Conservation (phyloP, 2,329 filamentous ascomycete genomes). For the Tetracladium maxilliforme region DNA sequence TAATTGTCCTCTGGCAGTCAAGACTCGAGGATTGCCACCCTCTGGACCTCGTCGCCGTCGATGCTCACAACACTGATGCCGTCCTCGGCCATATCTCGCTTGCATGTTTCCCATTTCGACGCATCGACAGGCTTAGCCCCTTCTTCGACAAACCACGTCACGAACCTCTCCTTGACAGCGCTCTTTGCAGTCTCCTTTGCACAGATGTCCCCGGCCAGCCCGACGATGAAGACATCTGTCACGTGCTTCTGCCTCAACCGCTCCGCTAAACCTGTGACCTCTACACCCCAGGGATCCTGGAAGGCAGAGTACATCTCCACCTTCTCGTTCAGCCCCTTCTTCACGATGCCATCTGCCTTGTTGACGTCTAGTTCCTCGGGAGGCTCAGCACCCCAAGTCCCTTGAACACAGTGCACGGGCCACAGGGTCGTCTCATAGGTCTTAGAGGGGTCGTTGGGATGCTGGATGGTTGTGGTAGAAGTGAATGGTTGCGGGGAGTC, state of each 20-base stretch:
- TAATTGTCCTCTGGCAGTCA: conserved; percentile 3
- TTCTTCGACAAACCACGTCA: conserved; percentile 63
- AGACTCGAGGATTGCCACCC: conserved; percentile 18
- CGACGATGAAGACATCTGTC: conserved; percentile 74
- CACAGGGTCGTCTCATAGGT: conserved; percentile 59
- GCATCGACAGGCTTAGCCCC: conserved; percentile 60
- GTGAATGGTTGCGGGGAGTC: conserved; percentile 53
- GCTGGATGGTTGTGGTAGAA: conserved; percentile 46
- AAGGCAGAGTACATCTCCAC: conserved; percentile 96
- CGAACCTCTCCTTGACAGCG: conserved; percentile 61
- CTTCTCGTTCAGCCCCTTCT: conserved; percentile 60
- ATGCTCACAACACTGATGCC: conserved; percentile 50
- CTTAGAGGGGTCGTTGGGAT: conserved; percentile 49
- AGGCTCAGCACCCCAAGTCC: conserved; percentile 56
- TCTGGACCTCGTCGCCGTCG: conserved; percentile 38
- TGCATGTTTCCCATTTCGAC: conserved; percentile 35
- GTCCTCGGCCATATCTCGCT: conserved; percentile 33
- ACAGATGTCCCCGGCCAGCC: conserved; percentile 81
- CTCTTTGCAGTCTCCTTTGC: conserved; percentile 72
- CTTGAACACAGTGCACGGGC: conserved; percentile 80
- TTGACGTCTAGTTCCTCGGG: conserved; percentile 52
- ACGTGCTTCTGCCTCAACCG: conserved; percentile 41
- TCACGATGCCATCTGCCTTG: conserved; percentile 49
- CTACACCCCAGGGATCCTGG: conserved; percentile 55
- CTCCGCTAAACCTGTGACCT: conserved; percentile 46